phyloP scores from a whole-genome alignment of 257 asterid genomes.

The Gynochthodes officinalis region DNA sequence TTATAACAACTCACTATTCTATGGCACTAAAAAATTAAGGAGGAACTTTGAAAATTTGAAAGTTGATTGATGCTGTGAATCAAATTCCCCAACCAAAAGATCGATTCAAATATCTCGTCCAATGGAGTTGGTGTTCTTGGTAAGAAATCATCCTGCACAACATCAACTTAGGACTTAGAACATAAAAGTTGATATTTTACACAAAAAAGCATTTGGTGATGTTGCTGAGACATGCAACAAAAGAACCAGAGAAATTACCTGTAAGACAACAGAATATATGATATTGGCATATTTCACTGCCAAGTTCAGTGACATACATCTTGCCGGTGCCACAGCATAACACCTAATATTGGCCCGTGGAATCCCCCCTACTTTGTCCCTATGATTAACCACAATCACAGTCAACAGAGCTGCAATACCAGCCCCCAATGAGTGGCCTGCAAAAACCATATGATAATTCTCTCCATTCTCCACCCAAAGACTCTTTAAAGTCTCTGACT shows the following conservation, averaged over 20 bases:
- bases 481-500: slow-evolving; percentile 52
- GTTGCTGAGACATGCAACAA: too few species aligned
- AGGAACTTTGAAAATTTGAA: neutral
- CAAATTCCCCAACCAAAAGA: slow-evolving; percentile 82
- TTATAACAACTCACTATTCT: slow-evolving; percentile 29
- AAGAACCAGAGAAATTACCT: slow-evolving; percentile 37
- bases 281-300: slow-evolving; percentile 89
- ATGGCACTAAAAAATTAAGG: neutral
- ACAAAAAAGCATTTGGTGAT: too few species aligned
- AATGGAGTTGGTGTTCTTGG: slow-evolving; percentile 90
- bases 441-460: slow-evolving; percentile 63
- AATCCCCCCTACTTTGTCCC: slow-evolving; percentile 60
- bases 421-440: slow-evolving; percentile 88
- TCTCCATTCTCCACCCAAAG: slow-evolving; percentile 75
- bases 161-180: neutral
- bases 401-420: slow-evolving; percentile 73
- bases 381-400: slow-evolving; percentile 67
- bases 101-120: slow-evolving; percentile 80
- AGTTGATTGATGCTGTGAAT: too few species aligned
- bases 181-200: too few species aligned
- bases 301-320: slow-evolving; percentile 91
- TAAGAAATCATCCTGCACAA: slow-evolving; percentile 82
- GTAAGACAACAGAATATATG: slow-evolving; percentile 68
- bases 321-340: slow-evolving; percentile 83
- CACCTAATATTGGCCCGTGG: slow-evolving; percentile 60